Percentiles rank a stretch among this genome's conserved stretches.
Conservation (phyloP, 768 basidiomycete species). For the Clitopilus hobsonii region DNA sequence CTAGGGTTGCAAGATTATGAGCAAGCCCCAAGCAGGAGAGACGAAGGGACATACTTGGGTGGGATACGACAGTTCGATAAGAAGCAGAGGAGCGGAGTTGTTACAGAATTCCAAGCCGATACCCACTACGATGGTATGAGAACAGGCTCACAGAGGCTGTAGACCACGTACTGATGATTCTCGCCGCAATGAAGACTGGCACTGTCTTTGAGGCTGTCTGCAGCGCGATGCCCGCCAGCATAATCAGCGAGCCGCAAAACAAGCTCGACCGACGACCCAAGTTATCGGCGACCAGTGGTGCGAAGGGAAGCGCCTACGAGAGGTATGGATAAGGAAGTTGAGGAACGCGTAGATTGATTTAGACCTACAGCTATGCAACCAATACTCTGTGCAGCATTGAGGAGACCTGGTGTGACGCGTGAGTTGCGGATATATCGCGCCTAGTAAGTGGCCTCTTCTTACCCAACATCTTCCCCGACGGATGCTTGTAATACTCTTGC, state of each 20-base stretch:
- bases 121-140: slow-evolving; percentile 40
- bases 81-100: slow-evolving; percentile 59
- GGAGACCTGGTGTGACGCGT: slow-evolving; percentile 39
- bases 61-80: slow-evolving; percentile 67
- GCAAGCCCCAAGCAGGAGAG: not conserved
- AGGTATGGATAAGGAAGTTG: slow-evolving; percentile 1
- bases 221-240: slow-evolving; percentile 58
- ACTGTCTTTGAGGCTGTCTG: slow-evolving; percentile 46
- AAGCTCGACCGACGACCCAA: slow-evolving; percentile 59
- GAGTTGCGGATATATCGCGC: not conserved
- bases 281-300: slow-evolving; percentile 55
- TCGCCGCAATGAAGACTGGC: slow-evolving; percentile 50
- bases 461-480: slow-evolving; percentile 50
- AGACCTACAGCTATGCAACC: slow-evolving; percentile 47
- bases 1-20: slow-evolving; percentile 14
- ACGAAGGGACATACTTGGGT: slow-evolving; percentile 44
- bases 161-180: slow-evolving; percentile 42
- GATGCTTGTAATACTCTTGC: slow-evolving; percentile 51
- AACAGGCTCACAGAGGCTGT: not conserved
- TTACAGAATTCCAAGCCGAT: slow-evolving; percentile 57
- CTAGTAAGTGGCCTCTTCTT: not conserved
- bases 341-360: too few species aligned
- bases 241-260: slow-evolving; percentile 56
- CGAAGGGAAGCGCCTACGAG: slow-evolving; percentile 53
- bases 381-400: slow-evolving; percentile 62